Evolutionary conservation across 169 alveolate genomes (phyloP), one percentile per base, ranked within the genome.

Genomic region (Ichthyophthirius multifiliis): DNA sequence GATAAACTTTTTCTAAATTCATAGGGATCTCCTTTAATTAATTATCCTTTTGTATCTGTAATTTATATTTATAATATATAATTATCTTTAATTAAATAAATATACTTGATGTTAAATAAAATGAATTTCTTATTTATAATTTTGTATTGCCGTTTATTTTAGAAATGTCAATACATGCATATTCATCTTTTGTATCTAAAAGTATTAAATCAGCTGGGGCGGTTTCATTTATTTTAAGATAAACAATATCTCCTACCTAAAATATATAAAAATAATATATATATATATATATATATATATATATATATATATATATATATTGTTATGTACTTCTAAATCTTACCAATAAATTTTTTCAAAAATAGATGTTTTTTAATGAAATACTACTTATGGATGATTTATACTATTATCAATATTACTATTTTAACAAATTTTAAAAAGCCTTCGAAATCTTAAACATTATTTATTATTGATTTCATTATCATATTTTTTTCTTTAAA

Each of bases 141-240:
- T 30, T 43, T 1, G 84, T 78, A 15, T 43, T 67, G 27, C 32
- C 84, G 47, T 31, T 78, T 78, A 65, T 65, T 41, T 78, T 32
- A 39, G 67, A 35, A 13, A 78, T 78, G 35, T 78, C 84, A 2
- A 78, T 55, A 43, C 84, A 78, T 78, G 45, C 84, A 64, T 30
- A 78, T 6, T 13, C 84, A 27, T 78, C 39, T 65, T 75, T 73
- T 16, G 77, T 27, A 18, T 89, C 93, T 55, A 89, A 81, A 30
- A 87, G 47, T 15, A 87, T 83, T 15, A 87, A 63, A 75, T 87
- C 93, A 9, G 93, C 93, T 15, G 93, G 93, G 27, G 82, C 93
- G 4, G 80, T 83, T 43, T 87, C 90, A 7, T 81, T 84, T 43
- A 78, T 87, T 15, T 74, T 87, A 27, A 87, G 74, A 47, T 76